Evolutionary conservation across 139 green algal species (phyloP), one percentile per base, ranked within the genome.

Genomic region (Diplosphaera chodatii): DNA sequence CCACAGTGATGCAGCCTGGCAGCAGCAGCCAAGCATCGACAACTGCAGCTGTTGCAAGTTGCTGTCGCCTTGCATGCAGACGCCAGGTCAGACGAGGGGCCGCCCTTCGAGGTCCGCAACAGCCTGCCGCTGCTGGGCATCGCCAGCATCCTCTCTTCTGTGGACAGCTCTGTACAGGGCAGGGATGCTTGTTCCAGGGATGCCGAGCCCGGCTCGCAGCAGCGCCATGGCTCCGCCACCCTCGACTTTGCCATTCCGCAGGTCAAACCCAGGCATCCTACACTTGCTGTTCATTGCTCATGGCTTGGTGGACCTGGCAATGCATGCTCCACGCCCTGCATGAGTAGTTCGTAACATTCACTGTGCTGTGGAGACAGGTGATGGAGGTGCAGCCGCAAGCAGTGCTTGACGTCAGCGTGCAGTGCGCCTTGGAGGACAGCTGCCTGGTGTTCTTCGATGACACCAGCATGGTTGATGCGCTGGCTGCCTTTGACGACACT

Each of bases 391-490:
- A 69, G 2, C 32, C 28, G 4, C 22, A 66, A 34, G 23, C 23
- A 13, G 34, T 32, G 55, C 16, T 41, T 1, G 59, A 40, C 37
- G 25, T 33, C 10, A 70, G 71, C 34, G 64, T 71, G 64, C 34
- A 37, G 29, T 70, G 63, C 59, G 71, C 71, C 15, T 22, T 70
- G n/a, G 71, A 76, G 29, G 63, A 71, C 22, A 63, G 25, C 16
- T 70, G 63, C 63, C 34, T 76, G 22, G 37, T 71, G 28, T 32
- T 71, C 63, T 40, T 23, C 23, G 3, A 32, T 13, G 71, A 70
- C 22, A 71, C 40, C 8, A 56, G 22, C 28, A 76, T 76, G 71
- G 32, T 29, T 8, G 71, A 75, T 13, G 70, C 70, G 27, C 31
- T 71, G 23, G 28, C 40, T 1, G 63, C 72, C 23, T 69, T 78